Evolutionary conservation across 2,329 filamentous ascomycete species (phyloP), one percentile per base, ranked within the genome.

Genomic region (Colletotrichum acutatum): DNA sequence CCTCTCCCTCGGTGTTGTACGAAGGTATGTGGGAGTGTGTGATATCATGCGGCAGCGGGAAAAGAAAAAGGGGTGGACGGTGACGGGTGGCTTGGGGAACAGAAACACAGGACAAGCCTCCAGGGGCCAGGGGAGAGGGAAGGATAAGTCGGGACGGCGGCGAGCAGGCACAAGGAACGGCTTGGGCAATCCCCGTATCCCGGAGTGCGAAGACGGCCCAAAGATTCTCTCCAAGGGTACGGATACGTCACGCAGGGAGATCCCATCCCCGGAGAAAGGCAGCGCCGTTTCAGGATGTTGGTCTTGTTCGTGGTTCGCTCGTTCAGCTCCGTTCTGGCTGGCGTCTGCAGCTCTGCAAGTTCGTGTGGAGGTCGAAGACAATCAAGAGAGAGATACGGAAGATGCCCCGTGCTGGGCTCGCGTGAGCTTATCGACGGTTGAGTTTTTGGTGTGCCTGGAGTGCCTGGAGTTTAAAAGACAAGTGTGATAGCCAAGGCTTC

Each of bases 271-370:
- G 46, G 54, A 65, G 19, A 49, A 49, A 56, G 60, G 60, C 71
- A 66, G 56, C 63, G 66, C 56, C 62, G 71, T 72, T 72, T 72
- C 71, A 72, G 69, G 42, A 60, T 59, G 70, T 66, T 72, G 66
- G 60, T 56, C 34, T 42, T 19, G 60, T 61, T 65, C 60, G 53
- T 56, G 60, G 42, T 49, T 49, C 42, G 4, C 42, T 72, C 58
- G 46, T 69, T 30, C 66, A 60, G n/a, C 59, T 62, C 32, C 30
- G 11, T 32, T 26, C 3, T 49, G 9, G 19, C 3, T 49, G 9
- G 19, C 16, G 30, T 22, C 52, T 5, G 61, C 28, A 62, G 24
- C 37, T 3, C 24, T 30, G 52, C 54, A 42, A 5, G 16, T 42
- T 42, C 37, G 37, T 42, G 37, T 54, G 14, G 54, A 54, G 22